Evolutionary conservation across 2,329 filamentous ascomycete species (phyloP), one percentile per base, ranked within the genome.

Genomic region (Furcasterigmium furcatum): DNA sequence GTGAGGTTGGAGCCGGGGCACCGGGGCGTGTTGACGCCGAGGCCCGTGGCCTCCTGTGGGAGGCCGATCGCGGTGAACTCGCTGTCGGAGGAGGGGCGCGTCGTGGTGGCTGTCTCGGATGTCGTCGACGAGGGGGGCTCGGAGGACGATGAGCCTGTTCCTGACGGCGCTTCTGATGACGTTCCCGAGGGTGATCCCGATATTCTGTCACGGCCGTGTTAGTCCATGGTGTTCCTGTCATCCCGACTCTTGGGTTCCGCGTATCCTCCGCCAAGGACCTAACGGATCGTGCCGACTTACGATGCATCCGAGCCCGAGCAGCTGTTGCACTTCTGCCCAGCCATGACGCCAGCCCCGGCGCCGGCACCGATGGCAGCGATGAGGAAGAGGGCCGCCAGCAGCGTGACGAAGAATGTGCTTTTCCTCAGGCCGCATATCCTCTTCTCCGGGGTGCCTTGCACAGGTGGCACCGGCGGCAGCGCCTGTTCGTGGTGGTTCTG

Each of bases 311-410:
- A n/a, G n/a, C n/a, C n/a, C n/a, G n/a, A 22, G 36, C 25, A 16
- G 25, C n/a, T 34, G 5, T 38, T 19, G 42, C 20, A 27, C 10
- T 29, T 27, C 42, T 44, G 20, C 4, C 20, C 13, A 14, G 42
- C 42, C 14, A 38, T 9, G n/a, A 44, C 21, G 16, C 42, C 42
- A 19, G 42, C 42, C 12, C 46, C 48, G 14, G 46, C 48, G 2
- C 43, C 47, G 20, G 48, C 46, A 10, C 48, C 48, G 9, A 50
- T 50, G 7, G 43, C 43, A 4, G 46, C 48, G 6, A 44, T 34
- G 12, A 48, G 35, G 20, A 50, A 44, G 4, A 50, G 22, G 19
- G 44, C 21, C 4, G 48, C 46, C 4, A 48, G 3, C 21, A 50
- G 13, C 0, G 36, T 39, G 20, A 48, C 22, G 42, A 46, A 45